phyloP scores from a whole-genome alignment of 306 rosid species.

The Lupinus albus region DNA sequence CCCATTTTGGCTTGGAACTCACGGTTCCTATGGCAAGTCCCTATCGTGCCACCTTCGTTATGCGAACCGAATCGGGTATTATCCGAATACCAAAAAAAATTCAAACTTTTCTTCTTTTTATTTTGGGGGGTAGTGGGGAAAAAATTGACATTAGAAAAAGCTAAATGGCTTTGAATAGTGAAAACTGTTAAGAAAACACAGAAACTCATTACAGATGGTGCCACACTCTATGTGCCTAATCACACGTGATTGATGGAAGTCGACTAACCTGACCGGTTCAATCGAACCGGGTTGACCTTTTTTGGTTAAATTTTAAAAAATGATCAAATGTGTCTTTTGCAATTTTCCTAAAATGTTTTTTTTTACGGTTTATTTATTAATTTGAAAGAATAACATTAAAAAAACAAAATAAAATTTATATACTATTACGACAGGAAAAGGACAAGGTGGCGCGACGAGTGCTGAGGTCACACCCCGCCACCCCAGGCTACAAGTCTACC shows the following conservation, averaged over 20 bases:
- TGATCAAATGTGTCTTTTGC: slow-evolving; percentile 5
- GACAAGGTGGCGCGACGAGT: too few relatives aligned
- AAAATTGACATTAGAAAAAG: too few relatives aligned
- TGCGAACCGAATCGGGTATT: slow-evolving; percentile 34
- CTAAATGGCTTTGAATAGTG: slow-evolving; percentile 32
- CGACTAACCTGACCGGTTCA: slow-evolving; percentile 38
- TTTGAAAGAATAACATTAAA: neutral
- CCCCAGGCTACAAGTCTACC: slow-evolving; percentile 51
- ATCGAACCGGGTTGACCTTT: slow-evolving; percentile 52
- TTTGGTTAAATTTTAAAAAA: slow-evolving; percentile 18
- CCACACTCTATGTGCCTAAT: slow-evolving; percentile 33
- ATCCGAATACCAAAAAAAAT: neutral
- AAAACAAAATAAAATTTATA: too few relatives aligned
- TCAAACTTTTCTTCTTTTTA: neutral
- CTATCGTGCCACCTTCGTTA: slow-evolving; percentile 43
- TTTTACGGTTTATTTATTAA: too few relatives aligned
- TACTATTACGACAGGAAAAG: neutral
- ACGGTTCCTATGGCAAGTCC: slow-evolving; percentile 50
- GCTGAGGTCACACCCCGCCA: slow-evolving; percentile 53
- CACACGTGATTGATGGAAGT: slow-evolving; percentile 17
- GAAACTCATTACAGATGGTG: slow-evolving; percentile 53
- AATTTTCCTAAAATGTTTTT: slow-evolving; percentile 19
- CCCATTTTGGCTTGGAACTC: slow-evolving; percentile 50
- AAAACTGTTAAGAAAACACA: slow-evolving; percentile 52
- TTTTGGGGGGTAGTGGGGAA: too few relatives aligned